These are phyloP conservation scores for Aegilops speltoides DNA, from an alignment of 176 grass and related monocot genomes.

Conservation along the genomic window DNA sequence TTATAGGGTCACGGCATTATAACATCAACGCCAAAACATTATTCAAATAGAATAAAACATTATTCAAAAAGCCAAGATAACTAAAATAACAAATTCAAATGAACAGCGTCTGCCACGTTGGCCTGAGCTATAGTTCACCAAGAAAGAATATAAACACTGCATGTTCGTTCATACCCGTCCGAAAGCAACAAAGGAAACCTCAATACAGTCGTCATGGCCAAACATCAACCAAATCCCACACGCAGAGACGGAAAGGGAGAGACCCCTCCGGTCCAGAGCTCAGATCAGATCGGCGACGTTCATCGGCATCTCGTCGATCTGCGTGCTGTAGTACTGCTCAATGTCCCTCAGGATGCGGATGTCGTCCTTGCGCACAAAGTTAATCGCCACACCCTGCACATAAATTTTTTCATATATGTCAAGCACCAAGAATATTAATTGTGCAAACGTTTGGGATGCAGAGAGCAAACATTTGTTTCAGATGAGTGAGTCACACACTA, in stretches of 20 bases:
- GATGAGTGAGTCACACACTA: background rate
- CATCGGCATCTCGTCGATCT: conserved; percentile 99
- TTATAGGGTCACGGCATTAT: too few relatives aligned
- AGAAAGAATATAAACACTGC: background rate
- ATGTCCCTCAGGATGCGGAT: conserved; percentile 95
- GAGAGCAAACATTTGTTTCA: background rate
- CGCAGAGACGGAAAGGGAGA: too few relatives aligned
- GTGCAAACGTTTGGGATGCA: background rate
- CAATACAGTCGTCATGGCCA: background rate
- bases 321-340: conserved; percentile 97
- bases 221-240: too few relatives aligned
- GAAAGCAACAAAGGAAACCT: background rate
- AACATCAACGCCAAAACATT: too few relatives aligned
- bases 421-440: background rate
- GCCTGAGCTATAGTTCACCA: too few relatives aligned
- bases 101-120: too few relatives aligned
- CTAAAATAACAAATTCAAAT: too few relatives aligned
- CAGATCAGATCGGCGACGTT: conserved; percentile 96
- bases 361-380: conserved; percentile 95
- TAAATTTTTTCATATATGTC: background rate
- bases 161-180: background rate
- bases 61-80: too few relatives aligned
- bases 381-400: conserved; percentile 92
- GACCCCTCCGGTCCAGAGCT: background rate
- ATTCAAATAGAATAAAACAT: too few relatives aligned